Evolutionary conservation across 768 basidiomycete genomes (phyloP), one percentile per base, ranked within the genome.

Genomic region (Suillus placidus): DNA sequence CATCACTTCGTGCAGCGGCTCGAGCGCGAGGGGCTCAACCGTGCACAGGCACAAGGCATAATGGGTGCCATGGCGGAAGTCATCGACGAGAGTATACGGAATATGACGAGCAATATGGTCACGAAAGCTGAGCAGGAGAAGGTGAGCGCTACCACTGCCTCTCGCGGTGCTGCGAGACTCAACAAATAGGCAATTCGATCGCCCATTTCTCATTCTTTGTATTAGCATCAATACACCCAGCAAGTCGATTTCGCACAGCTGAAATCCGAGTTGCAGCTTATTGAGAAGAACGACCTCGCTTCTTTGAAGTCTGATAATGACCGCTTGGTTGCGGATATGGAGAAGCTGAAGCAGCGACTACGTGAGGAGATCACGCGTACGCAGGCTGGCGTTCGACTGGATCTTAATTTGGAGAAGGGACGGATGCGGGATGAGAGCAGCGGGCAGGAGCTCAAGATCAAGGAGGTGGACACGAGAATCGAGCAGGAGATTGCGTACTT

Each of bases 21-120:
- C 63, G 93, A 95, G 77, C 84, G 87, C 65, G 92, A 97, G 73
- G 97, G 97, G 0, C 78, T 99, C 67, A 94, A 91, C 69, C 86
- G 94, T 20, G 88, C 88, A 26, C 97, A 98, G 79, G 95, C 97
- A 0, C 95, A 98, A 75, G 97, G 97, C 4, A 92, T 99, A 74
- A 97, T 99, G 95, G 85, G 89, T 55, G 94, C 96, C 9, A 92
- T 99, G 86, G 93, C 95, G 14, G 94, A 95, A 71, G 96, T 99
- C 67, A 95, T 99, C 45, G 94, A 97, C 77, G 97, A 99, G 82
- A 95, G 94, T 74, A 90, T 98, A 47, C 86, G 91, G 67, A 97
- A 95, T 73, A 95, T 99, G 94, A 93, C 94, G 45, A 89, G 88
- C 70, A 95, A 94, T 71, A 92, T 99, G 90, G 97, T 99, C 66